Percentiles rank a stretch among this genome's conserved stretches.
Evolutionary conservation across 2,329 filamentous ascomycete species (phyloP).

Genomic region (Rosellinia necatrix): DNA sequence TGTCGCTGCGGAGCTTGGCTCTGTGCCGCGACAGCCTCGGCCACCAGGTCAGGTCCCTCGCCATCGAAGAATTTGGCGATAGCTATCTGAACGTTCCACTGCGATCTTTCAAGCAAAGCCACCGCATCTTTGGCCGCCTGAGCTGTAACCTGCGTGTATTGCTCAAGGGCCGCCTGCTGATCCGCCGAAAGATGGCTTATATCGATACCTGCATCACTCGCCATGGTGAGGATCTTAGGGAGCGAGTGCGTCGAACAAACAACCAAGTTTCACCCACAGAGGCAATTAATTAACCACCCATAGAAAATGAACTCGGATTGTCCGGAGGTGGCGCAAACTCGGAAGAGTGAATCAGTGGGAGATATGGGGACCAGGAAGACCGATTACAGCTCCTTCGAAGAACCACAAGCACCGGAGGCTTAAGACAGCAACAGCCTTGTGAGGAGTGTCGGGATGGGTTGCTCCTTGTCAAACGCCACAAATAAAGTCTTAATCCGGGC

Average conservation of each 20-base stretch:
- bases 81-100: slow-evolving; percentile 99
- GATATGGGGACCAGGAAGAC: too few species aligned
- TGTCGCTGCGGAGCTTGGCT: slow-evolving; percentile 65
- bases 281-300: slow-evolving; percentile 8
- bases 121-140: slow-evolving; percentile 79
- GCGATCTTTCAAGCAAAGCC: slow-evolving; percentile 77
- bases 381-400: not conserved
- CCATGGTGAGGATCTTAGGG: slow-evolving; percentile 42
- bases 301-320: not conserved
- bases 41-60: slow-evolving; percentile 80
- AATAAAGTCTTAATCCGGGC: not conserved
- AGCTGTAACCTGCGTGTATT: slow-evolving; percentile 86
- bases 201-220: slow-evolving; percentile 56
- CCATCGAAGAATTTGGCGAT: slow-evolving; percentile 98
- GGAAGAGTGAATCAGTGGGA: too few species aligned
- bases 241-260: too few species aligned
- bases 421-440: not conserved
- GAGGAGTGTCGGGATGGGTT: not conserved
- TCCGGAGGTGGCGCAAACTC: too few species aligned
- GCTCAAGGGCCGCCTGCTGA: slow-evolving; percentile 84
- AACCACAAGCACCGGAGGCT: too few species aligned
- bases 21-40: slow-evolving; percentile 72
- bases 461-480: not conserved
- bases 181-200: slow-evolving; percentile 72
- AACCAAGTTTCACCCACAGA: too few species aligned